Evolutionary conservation across 345 rosid species (phyloP).

Genomic region (Psidium guajava): DNA sequence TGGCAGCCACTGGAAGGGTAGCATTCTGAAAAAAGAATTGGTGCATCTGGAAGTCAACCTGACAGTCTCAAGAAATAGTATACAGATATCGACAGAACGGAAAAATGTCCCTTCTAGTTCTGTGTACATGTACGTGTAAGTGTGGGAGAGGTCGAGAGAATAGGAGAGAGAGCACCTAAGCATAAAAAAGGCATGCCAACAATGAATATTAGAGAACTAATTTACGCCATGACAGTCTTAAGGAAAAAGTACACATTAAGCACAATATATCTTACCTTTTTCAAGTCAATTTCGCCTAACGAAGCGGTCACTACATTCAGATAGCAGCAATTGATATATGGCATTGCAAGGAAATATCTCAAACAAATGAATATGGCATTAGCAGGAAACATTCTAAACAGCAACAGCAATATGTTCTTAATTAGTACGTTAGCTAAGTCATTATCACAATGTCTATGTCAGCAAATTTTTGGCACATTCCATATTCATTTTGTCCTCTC

Average conservation of each 20-base stretch:
- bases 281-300: background rate
- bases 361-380: background rate
- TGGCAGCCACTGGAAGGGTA: conserved; percentile 40
- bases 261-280: background rate
- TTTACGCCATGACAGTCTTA: background rate
- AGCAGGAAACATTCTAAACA: background rate
- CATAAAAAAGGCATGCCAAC: background rate
- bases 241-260: background rate
- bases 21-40: conserved; percentile 38
- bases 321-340: background rate
- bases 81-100: background rate
- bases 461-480: background rate
- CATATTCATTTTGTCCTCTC: background rate
- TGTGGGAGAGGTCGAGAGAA: background rate
- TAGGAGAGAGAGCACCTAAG: background rate
- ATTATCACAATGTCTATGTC: background rate
- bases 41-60: conserved; percentile 28
- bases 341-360: background rate
- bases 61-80: conserved; percentile 6
- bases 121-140: background rate
- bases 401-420: background rate
- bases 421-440: background rate
- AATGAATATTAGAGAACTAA: background rate
- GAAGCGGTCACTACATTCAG: background rate
- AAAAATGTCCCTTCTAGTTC: background rate